Evolutionary conservation across 108 stramenopile species (phyloP), one percentile per base, ranked within the genome.

Genomic region (Stephanodiscus minutulus): DNA sequence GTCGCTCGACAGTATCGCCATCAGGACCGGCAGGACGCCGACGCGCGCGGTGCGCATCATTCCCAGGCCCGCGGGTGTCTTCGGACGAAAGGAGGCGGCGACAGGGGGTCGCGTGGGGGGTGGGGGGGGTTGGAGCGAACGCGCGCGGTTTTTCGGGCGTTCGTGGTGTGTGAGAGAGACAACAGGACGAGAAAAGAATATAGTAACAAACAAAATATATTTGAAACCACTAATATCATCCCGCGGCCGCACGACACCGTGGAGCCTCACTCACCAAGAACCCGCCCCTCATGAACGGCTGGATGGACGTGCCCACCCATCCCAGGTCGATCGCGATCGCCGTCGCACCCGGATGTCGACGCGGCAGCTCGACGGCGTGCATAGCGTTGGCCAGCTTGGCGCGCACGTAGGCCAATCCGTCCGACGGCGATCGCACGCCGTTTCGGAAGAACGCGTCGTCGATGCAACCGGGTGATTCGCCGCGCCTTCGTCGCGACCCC

Each of bases 351-450:
- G 68, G 67, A 64, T 80, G 74, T 35, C 39, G 44, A 1, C 48
- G 68, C 3, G 79, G 74, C 33, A 80, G 56, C 20, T 75, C 74
- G 24, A 76, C 54, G 5, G 53, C 79, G 64, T 80, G 79, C 79
- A 80, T 76, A 3, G 70, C 37, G 50, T 80, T 80, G 0, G 79
- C 79, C n/a, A 76, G 11, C 62, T 80, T 80, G 1, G 74, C 74
- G 12, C 21, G 68, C 37, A 24, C 22, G 53, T 18, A 75, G 70
- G 11, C 68, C 68, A 5, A 33, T 7, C 5, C 50, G 7, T 22
- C n/a, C n/a, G n/a, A n/a, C n/a, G n/a, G n/a, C n/a, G n/a, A n/a
- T n/a, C n/a, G n/a, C n/a, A n/a, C n/a, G n/a, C n/a, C n/a, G n/a
- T n/a, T n/a, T n/a, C n/a, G n/a, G n/a, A 80, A 27, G 44, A 53